Conservation (phyloP, 345 rosid genomes). For the Heritiera littoralis region DNA sequence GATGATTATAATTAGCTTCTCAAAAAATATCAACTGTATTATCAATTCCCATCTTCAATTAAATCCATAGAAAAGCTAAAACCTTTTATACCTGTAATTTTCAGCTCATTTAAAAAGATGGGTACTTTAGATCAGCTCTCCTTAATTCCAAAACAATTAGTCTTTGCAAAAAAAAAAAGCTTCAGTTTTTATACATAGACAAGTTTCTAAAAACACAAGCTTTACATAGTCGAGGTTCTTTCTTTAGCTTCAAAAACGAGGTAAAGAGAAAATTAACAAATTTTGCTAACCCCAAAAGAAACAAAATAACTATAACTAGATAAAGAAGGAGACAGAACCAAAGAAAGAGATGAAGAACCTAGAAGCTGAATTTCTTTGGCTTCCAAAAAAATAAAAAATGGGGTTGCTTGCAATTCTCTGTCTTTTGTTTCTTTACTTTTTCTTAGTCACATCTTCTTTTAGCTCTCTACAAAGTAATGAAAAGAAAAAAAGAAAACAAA, state of each 20-base stretch:
- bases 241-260: neutral
- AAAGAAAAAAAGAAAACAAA: neutral
- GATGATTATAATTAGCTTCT: neutral
- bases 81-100: neutral
- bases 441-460: neutral
- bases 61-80: neutral
- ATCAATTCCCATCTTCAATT: neutral
- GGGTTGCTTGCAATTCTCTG: neutral
- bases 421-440: neutral
- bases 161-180: neutral
- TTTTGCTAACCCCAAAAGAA: neutral
- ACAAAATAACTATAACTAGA: neutral
- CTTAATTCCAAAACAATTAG: neutral
- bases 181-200: neutral
- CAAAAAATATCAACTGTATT: conserved; percentile 19
- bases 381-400: neutral
- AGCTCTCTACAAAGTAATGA: neutral
- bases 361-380: neutral
- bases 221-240: neutral
- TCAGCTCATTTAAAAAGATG: conserved; percentile 17
- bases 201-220: neutral
- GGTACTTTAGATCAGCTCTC: conserved; percentile 23
- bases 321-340: too few relatives aligned
- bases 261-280: neutral
- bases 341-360: neutral